These are phyloP conservation scores for Pichia rugopelliculosa DNA, from an alignment of 805 yeast genomes.

Conservation along the genomic window DNA sequence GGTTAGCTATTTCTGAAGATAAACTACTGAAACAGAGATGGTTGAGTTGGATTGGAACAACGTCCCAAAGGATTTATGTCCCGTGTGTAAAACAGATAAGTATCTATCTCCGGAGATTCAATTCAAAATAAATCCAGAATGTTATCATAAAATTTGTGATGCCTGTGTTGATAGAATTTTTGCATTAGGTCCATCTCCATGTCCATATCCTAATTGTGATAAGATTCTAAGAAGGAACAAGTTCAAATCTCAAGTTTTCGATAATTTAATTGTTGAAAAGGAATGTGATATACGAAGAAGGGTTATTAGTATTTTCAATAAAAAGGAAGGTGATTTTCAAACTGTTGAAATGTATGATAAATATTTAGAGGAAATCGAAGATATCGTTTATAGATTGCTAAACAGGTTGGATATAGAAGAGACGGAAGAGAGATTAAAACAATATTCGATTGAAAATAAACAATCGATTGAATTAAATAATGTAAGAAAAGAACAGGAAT, in stretches of 20 bases:
- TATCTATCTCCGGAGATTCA: constrained; percentile 90
- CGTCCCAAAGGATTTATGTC: constrained; percentile 56
- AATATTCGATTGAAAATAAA: constrained; percentile 68
- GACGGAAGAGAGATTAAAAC: constrained; percentile 57
- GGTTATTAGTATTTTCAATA: constrained; percentile 71
- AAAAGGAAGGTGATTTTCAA: constrained; percentile 66
- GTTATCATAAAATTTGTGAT: constrained; percentile 96
- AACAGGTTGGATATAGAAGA: constrained; percentile 61
- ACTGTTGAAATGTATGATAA: constrained; percentile 55
- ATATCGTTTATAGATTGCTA: constrained; percentile 66
- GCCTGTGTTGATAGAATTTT: constrained; percentile 94
- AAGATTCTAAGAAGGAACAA: constrained; percentile 79
- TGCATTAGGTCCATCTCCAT: constrained; percentile 91
- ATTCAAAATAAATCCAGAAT: constrained; percentile 91
- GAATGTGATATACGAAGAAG: constrained; percentile 87
- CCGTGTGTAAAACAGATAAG: constrained; percentile 92
- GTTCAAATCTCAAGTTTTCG: constrained; percentile 89
- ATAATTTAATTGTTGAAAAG: constrained; percentile 80
- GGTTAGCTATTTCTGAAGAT: neutral
- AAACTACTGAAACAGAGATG: constrained; percentile 14
- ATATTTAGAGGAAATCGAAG: constrained; percentile 81
- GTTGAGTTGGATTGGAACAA: constrained; percentile 30
- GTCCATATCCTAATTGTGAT: constrained; percentile 90
- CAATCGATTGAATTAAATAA: constrained; percentile 72
- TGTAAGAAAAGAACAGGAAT: constrained; percentile 63